These are phyloP conservation scores for Hygrocybe punicea DNA, from an alignment of 768 basidiomycete genomes.

Conservation along the genomic window DNA sequence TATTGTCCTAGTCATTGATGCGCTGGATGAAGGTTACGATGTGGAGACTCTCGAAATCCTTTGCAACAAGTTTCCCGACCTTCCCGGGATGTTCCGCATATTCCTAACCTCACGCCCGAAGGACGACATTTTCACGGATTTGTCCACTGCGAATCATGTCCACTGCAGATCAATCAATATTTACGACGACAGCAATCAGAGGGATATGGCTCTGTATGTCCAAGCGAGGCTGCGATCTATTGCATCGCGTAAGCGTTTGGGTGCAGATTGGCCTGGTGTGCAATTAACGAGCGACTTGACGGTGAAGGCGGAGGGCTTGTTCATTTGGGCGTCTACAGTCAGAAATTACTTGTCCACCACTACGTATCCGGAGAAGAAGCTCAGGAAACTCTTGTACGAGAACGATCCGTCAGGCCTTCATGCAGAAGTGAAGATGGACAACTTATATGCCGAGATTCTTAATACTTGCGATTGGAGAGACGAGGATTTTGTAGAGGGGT, in stretches of 20 bases:
- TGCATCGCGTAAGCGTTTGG: slow-evolving; percentile 1
- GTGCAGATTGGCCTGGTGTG: not conserved
- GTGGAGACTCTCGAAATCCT: too few species aligned
- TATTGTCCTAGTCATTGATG: too few species aligned
- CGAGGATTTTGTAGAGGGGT: too few species aligned
- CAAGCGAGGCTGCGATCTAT: slow-evolving; percentile 11
- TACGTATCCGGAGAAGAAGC: too few species aligned
- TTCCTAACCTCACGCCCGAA: slow-evolving; percentile 20
- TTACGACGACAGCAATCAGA: slow-evolving; percentile 8
- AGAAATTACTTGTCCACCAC: slow-evolving; percentile 14
- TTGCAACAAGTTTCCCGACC: slow-evolving; percentile 14
- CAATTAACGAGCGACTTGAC: not conserved
- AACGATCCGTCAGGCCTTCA: too few species aligned
- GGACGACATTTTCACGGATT: slow-evolving; percentile 3
- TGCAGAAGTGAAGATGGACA: too few species aligned
- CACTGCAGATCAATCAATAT: slow-evolving; percentile 9
- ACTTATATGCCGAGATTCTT: too few species aligned
- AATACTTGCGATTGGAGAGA: too few species aligned
- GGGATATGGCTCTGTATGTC: slow-evolving; percentile 16
- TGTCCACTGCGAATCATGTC: slow-evolving; percentile 7
- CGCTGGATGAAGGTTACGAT: too few species aligned
- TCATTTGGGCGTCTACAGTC: slow-evolving; percentile 20
- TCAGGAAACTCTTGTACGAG: too few species aligned
- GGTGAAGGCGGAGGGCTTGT: slow-evolving; percentile 18
- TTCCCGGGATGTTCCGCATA: slow-evolving; percentile 16